These are phyloP conservation scores for Capsella bursapastoris DNA, from an alignment of 345 rosid species.

Conservation along the genomic window DNA sequence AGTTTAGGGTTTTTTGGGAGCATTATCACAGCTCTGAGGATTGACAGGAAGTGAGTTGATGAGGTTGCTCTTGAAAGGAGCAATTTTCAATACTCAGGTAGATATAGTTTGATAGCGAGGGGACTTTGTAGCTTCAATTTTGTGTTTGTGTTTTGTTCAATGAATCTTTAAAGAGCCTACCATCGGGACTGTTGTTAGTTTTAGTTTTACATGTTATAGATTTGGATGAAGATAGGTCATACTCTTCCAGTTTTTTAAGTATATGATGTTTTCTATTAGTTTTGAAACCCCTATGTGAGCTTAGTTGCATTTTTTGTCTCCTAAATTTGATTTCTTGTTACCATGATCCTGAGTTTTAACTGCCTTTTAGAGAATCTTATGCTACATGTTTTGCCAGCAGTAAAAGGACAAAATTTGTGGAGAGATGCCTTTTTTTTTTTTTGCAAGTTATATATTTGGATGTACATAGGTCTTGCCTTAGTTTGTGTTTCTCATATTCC, in stretches of 20 bases:
- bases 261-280: background rate
- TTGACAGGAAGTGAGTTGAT: background rate
- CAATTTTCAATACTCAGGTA: background rate
- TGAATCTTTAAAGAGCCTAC: background rate
- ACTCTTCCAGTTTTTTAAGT: background rate
- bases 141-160: background rate
- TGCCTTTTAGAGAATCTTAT: background rate
- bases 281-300: background rate
- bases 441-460: background rate
- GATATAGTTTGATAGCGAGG: slow-evolving; percentile 7
- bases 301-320: background rate
- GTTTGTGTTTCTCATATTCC: slow-evolving; percentile 27
- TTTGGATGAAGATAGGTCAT: slow-evolving; percentile 3
- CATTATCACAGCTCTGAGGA: slow-evolving; percentile 17
- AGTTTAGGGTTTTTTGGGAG: slow-evolving; percentile 20
- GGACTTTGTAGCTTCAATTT: slow-evolving; percentile 22
- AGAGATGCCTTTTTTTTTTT: background rate
- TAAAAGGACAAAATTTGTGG: background rate
- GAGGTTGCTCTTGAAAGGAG: slow-evolving; percentile 2
- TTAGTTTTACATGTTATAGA: slow-evolving; percentile 21
- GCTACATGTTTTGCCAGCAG: slow-evolving; percentile 1
- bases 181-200: slow-evolving; percentile 1
- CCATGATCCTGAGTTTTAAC: slow-evolving; percentile 1
- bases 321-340: background rate
- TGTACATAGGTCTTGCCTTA: slow-evolving; percentile 20